Conservation (phyloP, 805 yeast species). For the Groenewaldozyma salmanticensis region DNA sequence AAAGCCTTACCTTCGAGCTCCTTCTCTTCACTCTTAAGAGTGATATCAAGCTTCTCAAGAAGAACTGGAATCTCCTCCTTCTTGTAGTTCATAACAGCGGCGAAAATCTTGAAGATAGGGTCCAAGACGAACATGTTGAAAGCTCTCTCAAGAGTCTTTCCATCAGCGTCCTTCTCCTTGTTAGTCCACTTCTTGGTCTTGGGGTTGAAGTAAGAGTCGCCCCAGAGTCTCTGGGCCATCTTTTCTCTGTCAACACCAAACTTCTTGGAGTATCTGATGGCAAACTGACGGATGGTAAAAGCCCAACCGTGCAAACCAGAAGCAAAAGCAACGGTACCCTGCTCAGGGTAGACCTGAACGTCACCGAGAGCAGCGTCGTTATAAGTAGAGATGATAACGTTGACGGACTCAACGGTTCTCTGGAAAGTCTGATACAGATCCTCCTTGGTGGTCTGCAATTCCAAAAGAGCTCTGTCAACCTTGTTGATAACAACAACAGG, state of each 20-base stretch:
- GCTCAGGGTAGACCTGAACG: slow-evolving; percentile 96
- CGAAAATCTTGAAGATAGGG: slow-evolving; percentile 96
- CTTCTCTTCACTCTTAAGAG: slow-evolving; percentile 92
- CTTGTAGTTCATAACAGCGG: slow-evolving; percentile 98
- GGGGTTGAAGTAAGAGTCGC: slow-evolving; percentile 99
- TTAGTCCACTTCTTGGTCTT: slow-evolving; percentile 99
- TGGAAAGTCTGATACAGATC: slow-evolving; percentile 96
- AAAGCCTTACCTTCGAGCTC: slow-evolving; percentile 98
- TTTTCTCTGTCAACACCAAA: slow-evolving; percentile 96
- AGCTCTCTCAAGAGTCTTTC: slow-evolving; percentile 95
- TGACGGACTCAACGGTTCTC: slow-evolving; percentile 98
- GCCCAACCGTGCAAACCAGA: slow-evolving; percentile 99
- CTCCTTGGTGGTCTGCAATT: slow-evolving; percentile 97
- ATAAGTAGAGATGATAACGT: slow-evolving; percentile 95
- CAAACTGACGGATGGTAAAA: slow-evolving; percentile 98
- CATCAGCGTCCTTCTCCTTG: slow-evolving; percentile 91
- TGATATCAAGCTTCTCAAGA: slow-evolving; percentile 87
- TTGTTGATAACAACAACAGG: slow-evolving; percentile 98
- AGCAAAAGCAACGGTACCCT: slow-evolving; percentile 99
- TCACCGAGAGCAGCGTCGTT: slow-evolving; percentile 87
- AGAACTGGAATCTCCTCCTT: slow-evolving; percentile 91
- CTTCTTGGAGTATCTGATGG: slow-evolving; percentile 95
- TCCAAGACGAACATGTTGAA: slow-evolving; percentile 98
- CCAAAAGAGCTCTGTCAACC: slow-evolving; percentile 99
- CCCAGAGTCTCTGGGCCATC: slow-evolving; percentile 99